Percentiles rank a stretch among this genome's conserved stretches.
phyloP scores from a whole-genome alignment of 2,329 filamentous ascomycete species.

The Calonectria montana region DNA sequence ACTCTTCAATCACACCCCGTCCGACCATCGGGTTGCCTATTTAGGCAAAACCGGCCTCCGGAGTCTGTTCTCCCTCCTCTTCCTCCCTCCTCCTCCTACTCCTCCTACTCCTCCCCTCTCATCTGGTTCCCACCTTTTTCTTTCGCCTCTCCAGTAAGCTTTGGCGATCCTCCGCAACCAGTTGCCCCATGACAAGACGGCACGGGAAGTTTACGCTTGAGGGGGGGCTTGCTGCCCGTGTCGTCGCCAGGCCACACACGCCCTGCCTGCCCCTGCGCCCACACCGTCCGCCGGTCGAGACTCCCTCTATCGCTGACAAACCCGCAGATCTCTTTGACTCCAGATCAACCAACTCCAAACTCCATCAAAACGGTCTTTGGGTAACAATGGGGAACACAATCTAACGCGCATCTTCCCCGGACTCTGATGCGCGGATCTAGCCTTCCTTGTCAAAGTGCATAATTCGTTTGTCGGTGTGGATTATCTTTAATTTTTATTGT shows the following conservation, averaged over 20 bases:
- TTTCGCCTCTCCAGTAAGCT: neutral
- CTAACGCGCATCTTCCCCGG: neutral
- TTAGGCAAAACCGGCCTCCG: constrained; percentile 31
- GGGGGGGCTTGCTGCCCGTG: no score
- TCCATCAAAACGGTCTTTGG: constrained; percentile 5
- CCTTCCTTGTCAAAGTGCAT: neutral
- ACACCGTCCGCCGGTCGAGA: neutral
- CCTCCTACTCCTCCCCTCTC: neutral
- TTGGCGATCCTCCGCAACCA: constrained; percentile 20
- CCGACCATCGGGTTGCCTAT: constrained; percentile 29
- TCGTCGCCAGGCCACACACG: no score
- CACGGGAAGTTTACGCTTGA: constrained; percentile 8
- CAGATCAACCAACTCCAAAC: constrained; percentile 9
- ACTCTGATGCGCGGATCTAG: neutral
- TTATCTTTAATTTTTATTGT: constrained; percentile 22
- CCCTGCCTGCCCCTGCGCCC: neutral
- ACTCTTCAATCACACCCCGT: constrained; percentile 7
- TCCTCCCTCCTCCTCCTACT: neutral
- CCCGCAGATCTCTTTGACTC: neutral
- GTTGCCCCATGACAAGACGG: constrained; percentile 15
- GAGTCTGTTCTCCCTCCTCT: neutral
- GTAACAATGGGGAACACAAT: neutral
- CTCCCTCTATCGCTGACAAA: neutral
- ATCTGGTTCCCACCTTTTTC: neutral
- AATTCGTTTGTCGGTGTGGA: neutral